Base-by-base conservation (phyloP, 805 yeast genomes). In the Monosporozyma aerobia region DNA sequence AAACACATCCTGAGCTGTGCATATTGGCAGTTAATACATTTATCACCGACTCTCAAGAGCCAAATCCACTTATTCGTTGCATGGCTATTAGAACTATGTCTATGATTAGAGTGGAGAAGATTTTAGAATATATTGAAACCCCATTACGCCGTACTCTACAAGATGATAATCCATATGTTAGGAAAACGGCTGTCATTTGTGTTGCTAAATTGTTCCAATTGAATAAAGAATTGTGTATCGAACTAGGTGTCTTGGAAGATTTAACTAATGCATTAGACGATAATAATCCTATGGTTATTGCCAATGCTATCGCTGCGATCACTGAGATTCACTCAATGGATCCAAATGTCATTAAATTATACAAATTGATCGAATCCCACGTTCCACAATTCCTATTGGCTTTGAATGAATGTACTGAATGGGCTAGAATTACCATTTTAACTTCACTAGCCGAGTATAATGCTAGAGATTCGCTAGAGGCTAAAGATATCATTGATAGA, bases 61-160 rank as follows among this genome's bases (percentile, higher is more conserved):
- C 97, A 49, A 94, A 94, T 64, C 99, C 99, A 1, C 77, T 95
- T 61, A 90, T 94, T 27, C 78, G 98, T 52, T 96, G 98, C 1
- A 79, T 94, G 71, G 98, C 99, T 0, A 90, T 94, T 54, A 80
- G 99, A 64, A 94, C 99, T 11, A 94, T 94, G 99, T 98, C 99
- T 0, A 92, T 97, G 73, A 90, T 94, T 49, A 76, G 98, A 46
- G 98, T 94, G 19, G 95, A 87, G 64, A 90, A 87, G 69, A 90
- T 94, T 82, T 87, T 90, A 44, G 98, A 92, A 65, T 94, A 94
- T 67, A 81, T 94, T 82, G 94, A 89, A 57, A 83, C 85, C 22
- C 99, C 99, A 0, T 74, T 94, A 57, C 82, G 83, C 57, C 78
- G 87, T 61, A 90, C 98, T 1, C 73, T 94, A 60, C 77, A 75